Conservation (phyloP, 208 protist species). For the Leishmania tarentolae region DNA sequence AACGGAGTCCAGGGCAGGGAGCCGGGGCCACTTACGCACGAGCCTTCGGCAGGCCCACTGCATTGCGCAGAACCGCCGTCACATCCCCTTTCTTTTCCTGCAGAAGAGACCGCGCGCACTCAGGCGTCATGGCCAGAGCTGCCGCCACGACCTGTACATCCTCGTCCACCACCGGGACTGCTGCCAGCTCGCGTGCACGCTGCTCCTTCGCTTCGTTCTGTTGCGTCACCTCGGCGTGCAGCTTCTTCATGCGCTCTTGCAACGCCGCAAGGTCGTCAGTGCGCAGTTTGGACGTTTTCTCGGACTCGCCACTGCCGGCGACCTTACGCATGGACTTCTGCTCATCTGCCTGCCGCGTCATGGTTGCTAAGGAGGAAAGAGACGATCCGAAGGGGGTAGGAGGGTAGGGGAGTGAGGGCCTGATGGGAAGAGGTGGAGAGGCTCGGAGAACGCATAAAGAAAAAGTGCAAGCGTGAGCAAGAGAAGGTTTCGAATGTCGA, state of each 20-base stretch:
- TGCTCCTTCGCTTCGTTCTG: conserved; percentile 65
- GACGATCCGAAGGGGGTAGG: neutral
- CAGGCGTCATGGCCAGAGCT: conserved; percentile 38
- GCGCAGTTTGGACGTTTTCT: conserved; percentile 74
- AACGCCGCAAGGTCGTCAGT: conserved; percentile 74
- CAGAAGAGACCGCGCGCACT: conserved; percentile 45
- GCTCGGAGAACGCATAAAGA: neutral
- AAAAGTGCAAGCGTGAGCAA: neutral
- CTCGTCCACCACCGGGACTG: conserved; percentile 41
- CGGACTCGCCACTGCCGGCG: conserved; percentile 41
- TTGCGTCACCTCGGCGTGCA: conserved; percentile 61
- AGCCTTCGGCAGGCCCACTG: conserved; percentile 63
- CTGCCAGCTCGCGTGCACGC: conserved; percentile 48
- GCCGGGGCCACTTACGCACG: conserved; percentile 26
- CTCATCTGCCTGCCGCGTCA: conserved; percentile 74
- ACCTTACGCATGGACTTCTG: conserved; percentile 82
- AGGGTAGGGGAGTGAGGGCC: neutral
- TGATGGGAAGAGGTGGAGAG: neutral
- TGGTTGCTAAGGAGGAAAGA: conserved; percentile 12
- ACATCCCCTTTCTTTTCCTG: conserved; percentile 69
- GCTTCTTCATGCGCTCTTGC: conserved; percentile 68
- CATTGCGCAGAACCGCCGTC: conserved; percentile 59
- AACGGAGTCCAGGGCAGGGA: neutral
- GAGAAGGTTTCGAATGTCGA: neutral
- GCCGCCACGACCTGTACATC: conserved; percentile 57